These are phyloP conservation scores for Lagerstroemia speciosa DNA, from an alignment of 345 rosid species.

Conservation along the genomic window DNA sequence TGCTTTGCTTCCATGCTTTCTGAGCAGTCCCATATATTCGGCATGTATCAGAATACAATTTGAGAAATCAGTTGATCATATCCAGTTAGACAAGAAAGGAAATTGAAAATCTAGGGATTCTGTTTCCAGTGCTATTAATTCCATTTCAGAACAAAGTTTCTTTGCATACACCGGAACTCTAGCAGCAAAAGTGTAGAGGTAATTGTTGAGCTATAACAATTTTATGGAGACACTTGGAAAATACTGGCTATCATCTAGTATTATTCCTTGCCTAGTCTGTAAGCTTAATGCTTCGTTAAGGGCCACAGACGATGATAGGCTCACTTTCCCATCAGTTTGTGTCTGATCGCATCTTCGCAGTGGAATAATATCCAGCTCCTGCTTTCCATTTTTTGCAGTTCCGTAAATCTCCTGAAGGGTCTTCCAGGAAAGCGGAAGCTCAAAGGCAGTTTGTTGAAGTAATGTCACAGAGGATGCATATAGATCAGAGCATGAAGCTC, in stretches of 20 bases:
- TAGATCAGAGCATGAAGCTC: conserved; percentile 71
- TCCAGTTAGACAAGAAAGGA: background rate
- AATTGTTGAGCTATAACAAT: background rate
- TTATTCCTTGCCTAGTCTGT: background rate
- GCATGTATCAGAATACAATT: background rate
- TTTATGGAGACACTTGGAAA: background rate
- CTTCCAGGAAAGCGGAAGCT: conserved; percentile 57
- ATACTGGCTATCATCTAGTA: background rate
- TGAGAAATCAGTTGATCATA: background rate
- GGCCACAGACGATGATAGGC: background rate
- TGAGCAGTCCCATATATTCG: background rate
- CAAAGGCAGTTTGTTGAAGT: conserved; percentile 81
- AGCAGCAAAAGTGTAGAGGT: background rate
- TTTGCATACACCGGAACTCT: background rate
- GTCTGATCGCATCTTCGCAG: background rate
- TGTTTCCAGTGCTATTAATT: background rate
- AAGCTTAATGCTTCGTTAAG: background rate
- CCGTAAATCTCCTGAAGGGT: conserved; percentile 89
- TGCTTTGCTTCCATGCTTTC: background rate
- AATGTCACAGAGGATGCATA: conserved; percentile 83
- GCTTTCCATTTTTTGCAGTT: conserved; percentile 34
- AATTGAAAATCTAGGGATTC: background rate
- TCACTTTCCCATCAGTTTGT: background rate
- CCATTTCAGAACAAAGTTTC: background rate
- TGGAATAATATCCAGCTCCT: background rate